Evolutionary conservation across 768 basidiomycete species (phyloP).

Genomic region (Steccherinum ochraceum): DNA sequence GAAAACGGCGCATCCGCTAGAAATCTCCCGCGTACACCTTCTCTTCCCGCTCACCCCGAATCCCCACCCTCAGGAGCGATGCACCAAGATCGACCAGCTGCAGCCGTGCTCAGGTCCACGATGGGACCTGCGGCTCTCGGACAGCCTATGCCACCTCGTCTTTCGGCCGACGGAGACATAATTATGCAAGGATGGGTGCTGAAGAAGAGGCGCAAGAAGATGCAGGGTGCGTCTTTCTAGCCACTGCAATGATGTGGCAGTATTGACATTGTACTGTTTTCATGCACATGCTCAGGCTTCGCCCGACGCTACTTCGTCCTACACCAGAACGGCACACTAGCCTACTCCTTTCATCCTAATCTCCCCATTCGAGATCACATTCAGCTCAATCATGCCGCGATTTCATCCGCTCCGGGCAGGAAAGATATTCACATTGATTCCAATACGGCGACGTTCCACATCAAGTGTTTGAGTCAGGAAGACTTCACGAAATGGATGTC

Average conservation of each 20-base stretch:
- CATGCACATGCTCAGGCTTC: constrained; percentile 62
- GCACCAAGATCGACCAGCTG: not conserved
- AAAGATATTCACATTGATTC: constrained; percentile 82
- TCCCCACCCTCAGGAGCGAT: not conserved
- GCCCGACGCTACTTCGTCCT: constrained; percentile 79
- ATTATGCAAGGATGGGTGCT: constrained; percentile 73
- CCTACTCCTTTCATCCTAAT: constrained; percentile 69
- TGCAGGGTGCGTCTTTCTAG: too few species aligned
- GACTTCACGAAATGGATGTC: constrained; percentile 75
- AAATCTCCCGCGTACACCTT: too few species aligned
- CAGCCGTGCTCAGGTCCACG: not conserved
- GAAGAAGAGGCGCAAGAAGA: constrained; percentile 82
- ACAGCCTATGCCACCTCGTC: not conserved
- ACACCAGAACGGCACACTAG: constrained; percentile 59
- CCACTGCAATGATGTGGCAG: too few species aligned
- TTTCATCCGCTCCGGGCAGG: constrained; percentile 65
- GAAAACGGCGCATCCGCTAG: too few species aligned
- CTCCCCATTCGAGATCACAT: constrained; percentile 69
- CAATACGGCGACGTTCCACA: constrained; percentile 70
- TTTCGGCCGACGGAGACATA: constrained; percentile 19
- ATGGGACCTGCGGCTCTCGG: not conserved
- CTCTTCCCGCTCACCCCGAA: not conserved
- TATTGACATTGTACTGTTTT: too few species aligned
- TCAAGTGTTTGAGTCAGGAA: constrained; percentile 64
- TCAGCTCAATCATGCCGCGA: constrained; percentile 58